Evolutionary conservation across 202 grass and related monocot species (phyloP), one percentile per base, ranked within the genome.

Genomic region (Carex sylvatica): DNA sequence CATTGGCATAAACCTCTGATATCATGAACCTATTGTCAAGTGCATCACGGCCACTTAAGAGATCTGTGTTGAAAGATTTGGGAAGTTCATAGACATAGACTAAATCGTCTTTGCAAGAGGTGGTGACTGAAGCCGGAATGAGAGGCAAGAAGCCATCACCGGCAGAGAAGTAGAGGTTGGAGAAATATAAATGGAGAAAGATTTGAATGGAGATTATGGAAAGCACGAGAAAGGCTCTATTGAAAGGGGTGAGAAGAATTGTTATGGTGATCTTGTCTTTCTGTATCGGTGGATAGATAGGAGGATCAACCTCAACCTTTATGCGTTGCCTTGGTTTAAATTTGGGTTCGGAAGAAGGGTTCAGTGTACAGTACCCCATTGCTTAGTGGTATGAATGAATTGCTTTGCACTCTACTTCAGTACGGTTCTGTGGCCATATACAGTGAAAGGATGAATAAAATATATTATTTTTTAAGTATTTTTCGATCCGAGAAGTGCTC

Each of bases 61-160:
- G 74, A 61, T 94, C 92, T 35, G 52, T 20, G 78, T 98, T 94
- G 83, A 98, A 98, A 30, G 46, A 77, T 13, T 80, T 31, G 0
- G 92, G 92, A 46, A 98, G 87, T 38, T 93, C 88, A 83, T 98
- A 93, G 42, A 93, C 87, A 84, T 94, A 98, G 24, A 98, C 90
- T 9, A 85, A 80, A 1, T 92, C 92, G 4, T 78, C 64, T 12
- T 14, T 38, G 75, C 95, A 98, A 18, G 73, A 18, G 46, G 79
- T 72, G 3, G 3, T 67, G 15, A 77, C 2, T 1, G 67, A 65
- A 13, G 35, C 56, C 9, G 28, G 35, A 26, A 49, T 83, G 33
- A 79, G 78, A 19, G 78, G 40, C 56, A 30, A 64, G 83, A 49
- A 61, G 6, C 38, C 75, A 44, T 80, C 83, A 33, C 75, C 19